Evolutionary conservation across 805 yeast species (phyloP).

Genomic region (Myxozyma udenii): DNA sequence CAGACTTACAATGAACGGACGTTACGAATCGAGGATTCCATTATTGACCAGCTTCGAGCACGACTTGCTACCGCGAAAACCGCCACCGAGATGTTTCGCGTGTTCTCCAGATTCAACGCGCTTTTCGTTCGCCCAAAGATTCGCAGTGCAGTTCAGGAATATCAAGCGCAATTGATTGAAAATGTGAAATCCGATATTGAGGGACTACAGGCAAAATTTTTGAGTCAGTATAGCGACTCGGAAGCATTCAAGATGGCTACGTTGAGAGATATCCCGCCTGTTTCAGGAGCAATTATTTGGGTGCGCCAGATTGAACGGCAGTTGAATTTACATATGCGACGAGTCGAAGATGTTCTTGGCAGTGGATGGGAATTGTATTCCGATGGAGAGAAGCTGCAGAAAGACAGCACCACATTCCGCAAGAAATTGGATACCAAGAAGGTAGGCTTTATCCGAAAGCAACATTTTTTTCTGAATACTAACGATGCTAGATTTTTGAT

Average conservation of each 20-base stretch:
- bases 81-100: conserved; percentile 51
- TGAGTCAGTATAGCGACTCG: conserved; percentile 37
- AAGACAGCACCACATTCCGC: conserved; percentile 49
- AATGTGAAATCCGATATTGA: conserved; percentile 50
- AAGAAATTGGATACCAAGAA: conserved; percentile 46
- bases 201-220: conserved; percentile 44
- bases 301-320: conserved; percentile 50
- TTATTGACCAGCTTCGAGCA: conserved; percentile 44
- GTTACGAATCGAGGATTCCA: conserved; percentile 46
- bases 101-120: conserved; percentile 50
- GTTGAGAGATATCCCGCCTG: conserved; percentile 49
- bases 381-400: conserved; percentile 62
- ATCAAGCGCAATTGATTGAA: conserved; percentile 51
- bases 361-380: conserved; percentile 58
- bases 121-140: conserved; percentile 54
- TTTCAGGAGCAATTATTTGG: conserved; percentile 51
- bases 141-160: conserved; percentile 57
- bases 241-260: conserved; percentile 40
- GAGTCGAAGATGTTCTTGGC: conserved; percentile 55
- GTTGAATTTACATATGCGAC: conserved; percentile 43
- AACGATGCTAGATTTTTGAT: conserved; percentile 37
- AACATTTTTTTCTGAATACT: neutral
- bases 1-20: conserved; percentile 45
- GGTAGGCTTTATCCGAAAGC: conserved; percentile 2
- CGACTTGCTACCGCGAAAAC: conserved; percentile 43